A percentile compares a stretch with the other conserved stretches of the same genome.
These are phyloP conservation scores for Aspergillus vadensis DNA, from an alignment of 2,329 filamentous ascomycete species.

Conservation along the genomic window DNA sequence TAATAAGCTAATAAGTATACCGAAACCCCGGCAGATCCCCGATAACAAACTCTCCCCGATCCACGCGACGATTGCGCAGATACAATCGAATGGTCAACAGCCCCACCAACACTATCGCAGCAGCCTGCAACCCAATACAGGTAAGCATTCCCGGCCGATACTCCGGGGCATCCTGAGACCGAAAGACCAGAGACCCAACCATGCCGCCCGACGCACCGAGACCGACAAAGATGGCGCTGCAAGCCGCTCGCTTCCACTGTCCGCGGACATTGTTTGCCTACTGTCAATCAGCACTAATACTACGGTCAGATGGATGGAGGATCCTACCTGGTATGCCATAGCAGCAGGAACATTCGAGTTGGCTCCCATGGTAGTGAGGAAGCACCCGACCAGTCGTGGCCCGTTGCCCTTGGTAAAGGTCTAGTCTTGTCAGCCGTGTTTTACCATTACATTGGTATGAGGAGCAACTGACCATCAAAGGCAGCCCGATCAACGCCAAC, in stretches of 20 bases:
- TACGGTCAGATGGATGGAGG: no score
- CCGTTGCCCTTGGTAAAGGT: conserved; percentile 23
- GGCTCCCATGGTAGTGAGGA: conserved; percentile 32
- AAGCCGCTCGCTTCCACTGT: conserved; percentile 31
- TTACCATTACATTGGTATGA: neutral
- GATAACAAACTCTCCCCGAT: conserved; percentile 36
- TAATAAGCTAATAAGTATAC: conserved; percentile 26
- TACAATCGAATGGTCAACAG: conserved; percentile 33
- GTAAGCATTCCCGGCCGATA: conserved; percentile 20
- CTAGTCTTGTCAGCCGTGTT: neutral
- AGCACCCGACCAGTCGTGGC: conserved; percentile 32
- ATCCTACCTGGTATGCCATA: conserved; percentile 31
- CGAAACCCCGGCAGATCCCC: conserved; percentile 37
- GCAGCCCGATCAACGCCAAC: conserved; percentile 29
- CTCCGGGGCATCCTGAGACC: conserved; percentile 15
- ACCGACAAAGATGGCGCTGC: conserved; percentile 23
- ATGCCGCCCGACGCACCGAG: conserved; percentile 18
- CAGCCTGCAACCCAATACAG: conserved; percentile 15
- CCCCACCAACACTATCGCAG: conserved; percentile 28
- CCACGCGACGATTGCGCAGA: conserved; percentile 35
- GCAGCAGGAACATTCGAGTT: conserved; percentile 34
- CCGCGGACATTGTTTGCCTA: conserved; percentile 36
- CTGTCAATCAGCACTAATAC: no score
- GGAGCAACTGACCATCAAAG: conserved; percentile 23
- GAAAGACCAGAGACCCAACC: conserved; percentile 17